Base-by-base conservation (phyloP, 108 stramenopile genomes). In the Nitzschia sp. region DNA sequence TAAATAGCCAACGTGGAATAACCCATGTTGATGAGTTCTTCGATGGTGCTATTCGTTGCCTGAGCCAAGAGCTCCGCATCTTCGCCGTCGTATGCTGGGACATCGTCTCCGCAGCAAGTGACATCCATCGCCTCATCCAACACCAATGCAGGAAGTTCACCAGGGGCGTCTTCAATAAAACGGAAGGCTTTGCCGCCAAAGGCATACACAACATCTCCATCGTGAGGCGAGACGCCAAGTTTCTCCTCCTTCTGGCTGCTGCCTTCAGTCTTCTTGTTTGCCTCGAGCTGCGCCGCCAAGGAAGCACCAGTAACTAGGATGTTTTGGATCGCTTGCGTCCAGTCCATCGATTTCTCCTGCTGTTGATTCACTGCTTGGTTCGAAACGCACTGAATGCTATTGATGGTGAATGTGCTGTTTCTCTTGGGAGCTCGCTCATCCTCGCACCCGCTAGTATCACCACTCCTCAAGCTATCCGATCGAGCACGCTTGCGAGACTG, bases 211-310 rank as follows among this genome's bases (percentile, higher is more conserved):
- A 61, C 59, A 61, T 61, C 59, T 9, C 59, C 59, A 61, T 23
- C 38, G 35, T 61, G 59, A 6, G 59, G 59, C 5, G 38, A 3
- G 19, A 19, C 13, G 21, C 18, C 19, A 51, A 51, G 49, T 42
- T 42, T 42, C 38, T 13, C 17, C 31, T 30, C 57, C 11, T 58
- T 24, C 57, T 58, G 27, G 25, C 28, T 9, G 57, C n/a, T 26
- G 26, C 17, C n/a, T 19, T 9, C 4, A 21, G 19, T 17, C 49
- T 5, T 51, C 4, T 51, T 51, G 35, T 38, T 61, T 21, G 9
- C 59, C 19, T 61, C 59, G n/a, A 61, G 23, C 35, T 61, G 35
- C 8, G 59, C 59, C 2, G 59, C 59, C 17, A 61, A 21, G 59
- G 59, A 38, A 5, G 33, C 36, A 31, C 59, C 59, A n/a, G 59